These are phyloP conservation scores for Pichia occidentalis DNA, from an alignment of 805 yeast species.

Conservation along the genomic window DNA sequence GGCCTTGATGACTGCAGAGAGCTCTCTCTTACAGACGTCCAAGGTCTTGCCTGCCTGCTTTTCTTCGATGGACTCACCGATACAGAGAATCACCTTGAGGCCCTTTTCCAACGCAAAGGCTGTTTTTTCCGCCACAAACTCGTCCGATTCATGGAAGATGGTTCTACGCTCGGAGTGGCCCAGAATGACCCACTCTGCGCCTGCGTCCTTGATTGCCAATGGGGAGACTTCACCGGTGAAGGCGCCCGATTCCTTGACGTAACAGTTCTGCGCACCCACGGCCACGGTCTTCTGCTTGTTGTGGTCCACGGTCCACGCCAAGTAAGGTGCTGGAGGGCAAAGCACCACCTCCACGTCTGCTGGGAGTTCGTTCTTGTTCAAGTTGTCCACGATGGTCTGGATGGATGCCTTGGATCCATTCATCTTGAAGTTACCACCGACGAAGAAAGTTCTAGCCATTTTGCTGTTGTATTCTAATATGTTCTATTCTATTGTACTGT, in stretches of 20 bases:
- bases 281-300: conserved; percentile 67
- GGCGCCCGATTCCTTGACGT: conserved; percentile 86
- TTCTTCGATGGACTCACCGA: conserved; percentile 96
- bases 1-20: conserved; percentile 76
- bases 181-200: conserved; percentile 88
- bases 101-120: conserved; percentile 90
- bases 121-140: conserved; percentile 88
- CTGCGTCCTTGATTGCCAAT: conserved; percentile 80
- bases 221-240: conserved; percentile 97
- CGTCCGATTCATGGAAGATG: conserved; percentile 82
- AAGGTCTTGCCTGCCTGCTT: conserved; percentile 85
- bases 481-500: background rate
- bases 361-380: conserved; percentile 74
- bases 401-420: conserved; percentile 90
- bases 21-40: conserved; percentile 81
- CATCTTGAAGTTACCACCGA: conserved; percentile 99
- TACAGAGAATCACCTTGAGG: conserved; percentile 87
- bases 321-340: conserved; percentile 94
- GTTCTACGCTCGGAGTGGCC: conserved; percentile 99
- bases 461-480: background rate
- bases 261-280: conserved; percentile 89
- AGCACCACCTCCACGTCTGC: conserved; percentile 84
- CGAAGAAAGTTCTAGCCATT: conserved; percentile 56
- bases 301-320: conserved; percentile 63
- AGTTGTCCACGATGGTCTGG: conserved; percentile 71